Conservation (phyloP, 1,284 basidiomycete genomes). For the Marasmius tenuissimus region DNA sequence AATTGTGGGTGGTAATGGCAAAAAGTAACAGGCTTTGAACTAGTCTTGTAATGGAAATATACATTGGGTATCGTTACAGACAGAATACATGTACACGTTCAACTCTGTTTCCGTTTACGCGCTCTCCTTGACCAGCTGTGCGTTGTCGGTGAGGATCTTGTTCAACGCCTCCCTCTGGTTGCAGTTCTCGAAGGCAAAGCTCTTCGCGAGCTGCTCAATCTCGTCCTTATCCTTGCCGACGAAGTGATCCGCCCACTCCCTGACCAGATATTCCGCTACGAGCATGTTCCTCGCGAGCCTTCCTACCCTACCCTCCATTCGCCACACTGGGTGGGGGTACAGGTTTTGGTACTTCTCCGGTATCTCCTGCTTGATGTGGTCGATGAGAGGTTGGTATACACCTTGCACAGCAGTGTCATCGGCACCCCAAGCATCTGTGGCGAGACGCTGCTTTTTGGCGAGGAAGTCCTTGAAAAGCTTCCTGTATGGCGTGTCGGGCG, state of each 20-base stretch:
- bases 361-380: slow-evolving; percentile 52
- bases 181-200: slow-evolving; percentile 58
- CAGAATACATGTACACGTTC: no score
- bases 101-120: background rate
- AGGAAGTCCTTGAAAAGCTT: slow-evolving; percentile 62
- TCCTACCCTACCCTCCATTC: slow-evolving; percentile 39
- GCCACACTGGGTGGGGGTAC: slow-evolving; percentile 57
- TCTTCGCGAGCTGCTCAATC: slow-evolving; percentile 45
- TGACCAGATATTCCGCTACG: slow-evolving; percentile 61
- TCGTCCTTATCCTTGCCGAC: slow-evolving; percentile 42
- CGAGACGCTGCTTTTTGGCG: slow-evolving; percentile 60
- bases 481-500: slow-evolving; percentile 70
- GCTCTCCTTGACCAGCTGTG: slow-evolving; percentile 19
- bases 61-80: no score
- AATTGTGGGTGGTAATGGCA: no score
- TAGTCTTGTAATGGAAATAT: no score
- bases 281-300: slow-evolving; percentile 59
- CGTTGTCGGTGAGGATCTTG: slow-evolving; percentile 36
- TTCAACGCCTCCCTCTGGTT: slow-evolving; percentile 44
- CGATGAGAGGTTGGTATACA: slow-evolving; percentile 56
- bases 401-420: slow-evolving; percentile 47
- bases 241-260: slow-evolving; percentile 68
- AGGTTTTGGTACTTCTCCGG: slow-evolving; percentile 39
- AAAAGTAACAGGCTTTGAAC: no score
- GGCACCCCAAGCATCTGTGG: slow-evolving; percentile 66